Conservation (phyloP, 495 filamentous ascomycete species). For the Lindgomyces ingoldianus region DNA sequence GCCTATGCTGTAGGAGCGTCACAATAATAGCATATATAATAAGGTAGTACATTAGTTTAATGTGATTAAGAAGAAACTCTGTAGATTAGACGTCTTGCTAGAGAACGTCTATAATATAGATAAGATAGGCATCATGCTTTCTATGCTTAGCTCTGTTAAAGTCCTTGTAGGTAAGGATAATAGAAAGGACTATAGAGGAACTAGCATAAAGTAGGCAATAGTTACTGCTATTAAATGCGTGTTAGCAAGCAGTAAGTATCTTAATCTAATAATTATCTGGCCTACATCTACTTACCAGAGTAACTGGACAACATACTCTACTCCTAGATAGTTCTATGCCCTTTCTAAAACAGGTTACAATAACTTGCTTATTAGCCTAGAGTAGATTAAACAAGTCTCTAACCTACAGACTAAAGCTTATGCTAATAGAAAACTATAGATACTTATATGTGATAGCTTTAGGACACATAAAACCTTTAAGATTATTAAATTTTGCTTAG, state of each 20-base stretch:
- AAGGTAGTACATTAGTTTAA: background rate
- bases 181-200: background rate
- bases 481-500: background rate
- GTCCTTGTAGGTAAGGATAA: background rate
- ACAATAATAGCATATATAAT: background rate
- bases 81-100: background rate
- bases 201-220: background rate
- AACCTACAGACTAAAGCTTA: background rate
- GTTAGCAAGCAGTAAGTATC: background rate
- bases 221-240: background rate
- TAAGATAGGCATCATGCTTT: background rate
- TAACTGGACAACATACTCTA: background rate
- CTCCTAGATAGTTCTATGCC: background rate
- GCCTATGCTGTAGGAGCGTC: background rate
- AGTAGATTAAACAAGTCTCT: slow-evolving; percentile 3
- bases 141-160: background rate
- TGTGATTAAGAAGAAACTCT: background rate
- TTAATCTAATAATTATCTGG: background rate
- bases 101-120: background rate
- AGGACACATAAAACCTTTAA: background rate
- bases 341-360: slow-evolving; percentile 3
- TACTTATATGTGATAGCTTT: background rate
- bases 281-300: background rate
- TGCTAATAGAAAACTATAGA: background rate
- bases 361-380: background rate